Evolutionary conservation across 2,329 filamentous ascomycete species (phyloP).

Genomic region (Ophiostoma angusticollis): DNA sequence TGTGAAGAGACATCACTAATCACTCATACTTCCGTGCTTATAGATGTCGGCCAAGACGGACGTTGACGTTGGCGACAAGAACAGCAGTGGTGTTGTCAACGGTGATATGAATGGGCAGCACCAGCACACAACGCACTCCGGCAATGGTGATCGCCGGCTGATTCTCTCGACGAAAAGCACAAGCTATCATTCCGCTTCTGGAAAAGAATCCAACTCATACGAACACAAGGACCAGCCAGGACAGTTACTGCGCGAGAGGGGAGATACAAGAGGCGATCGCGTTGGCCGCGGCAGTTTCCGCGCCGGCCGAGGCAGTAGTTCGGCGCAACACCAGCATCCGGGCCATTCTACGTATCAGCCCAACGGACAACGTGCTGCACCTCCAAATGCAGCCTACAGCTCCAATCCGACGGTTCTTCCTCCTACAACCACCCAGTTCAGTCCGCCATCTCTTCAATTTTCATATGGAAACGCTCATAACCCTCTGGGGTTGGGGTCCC

Average conservation of each 20-base stretch:
- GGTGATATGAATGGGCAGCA: constrained; percentile 1
- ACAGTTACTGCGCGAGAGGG: constrained; percentile 21
- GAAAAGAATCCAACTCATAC: constrained; percentile 15
- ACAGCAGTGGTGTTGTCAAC: constrained; percentile 3
- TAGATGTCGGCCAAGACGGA: constrained; percentile 12
- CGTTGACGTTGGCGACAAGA: background rate
- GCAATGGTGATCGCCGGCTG: constrained; percentile 7
- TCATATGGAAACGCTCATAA: constrained; percentile 20
- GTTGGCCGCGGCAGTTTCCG: constrained; percentile 31
- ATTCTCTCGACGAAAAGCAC: constrained; percentile 1
- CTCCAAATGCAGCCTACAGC: constrained; percentile 18
- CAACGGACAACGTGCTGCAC: constrained; percentile 22
- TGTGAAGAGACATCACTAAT: background rate
- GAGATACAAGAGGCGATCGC: constrained; percentile 25
- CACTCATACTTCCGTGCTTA: background rate
- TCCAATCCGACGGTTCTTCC: constrained; percentile 15
- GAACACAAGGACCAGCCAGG: constrained; percentile 16
- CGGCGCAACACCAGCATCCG: constrained; percentile 20
- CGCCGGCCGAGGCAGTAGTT: constrained; percentile 27
- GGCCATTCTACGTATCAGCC: constrained; percentile 23
- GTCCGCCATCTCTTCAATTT: constrained; percentile 31
- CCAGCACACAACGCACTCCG: background rate
- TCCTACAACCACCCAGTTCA: constrained; percentile 24
- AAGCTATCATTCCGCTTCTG: background rate
- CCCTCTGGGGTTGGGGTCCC: background rate